phyloP scores from a whole-genome alignment of 108 stramenopile genomes.

The Skeletonema menzelii region DNA sequence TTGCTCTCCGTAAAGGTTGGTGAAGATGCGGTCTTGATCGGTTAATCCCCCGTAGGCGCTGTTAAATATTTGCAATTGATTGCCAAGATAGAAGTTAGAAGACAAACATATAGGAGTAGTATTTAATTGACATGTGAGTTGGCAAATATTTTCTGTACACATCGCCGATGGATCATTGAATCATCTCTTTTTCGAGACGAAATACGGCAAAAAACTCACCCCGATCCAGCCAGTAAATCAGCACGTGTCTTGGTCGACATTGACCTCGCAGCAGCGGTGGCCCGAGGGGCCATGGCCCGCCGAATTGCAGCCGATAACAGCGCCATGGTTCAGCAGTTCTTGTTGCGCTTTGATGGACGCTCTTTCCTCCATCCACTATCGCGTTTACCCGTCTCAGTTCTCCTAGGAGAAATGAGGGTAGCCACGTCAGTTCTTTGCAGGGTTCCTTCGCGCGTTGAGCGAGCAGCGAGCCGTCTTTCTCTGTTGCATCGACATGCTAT shows the following conservation, averaged over 20 bases:
- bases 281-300: slow-evolving; percentile 12
- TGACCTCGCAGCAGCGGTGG: slow-evolving; percentile 8
- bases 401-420: too few species aligned
- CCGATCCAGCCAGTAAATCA: slow-evolving; percentile 43
- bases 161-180: slow-evolving; percentile 3
- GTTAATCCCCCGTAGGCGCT: slow-evolving; percentile 91
- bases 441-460: too few species aligned
- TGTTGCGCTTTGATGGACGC: background rate
- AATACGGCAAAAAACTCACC: slow-evolving; percentile 25
- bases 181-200: background rate
- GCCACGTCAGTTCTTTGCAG: too few species aligned
- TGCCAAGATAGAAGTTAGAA: background rate
- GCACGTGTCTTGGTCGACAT: slow-evolving; percentile 41
- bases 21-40: slow-evolving; percentile 99
- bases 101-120: too few species aligned
- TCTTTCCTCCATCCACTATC: background rate
- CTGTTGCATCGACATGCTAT: too few species aligned
- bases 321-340: background rate
- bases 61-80: background rate
- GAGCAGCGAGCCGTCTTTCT: too few species aligned
- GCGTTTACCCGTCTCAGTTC: too few species aligned
- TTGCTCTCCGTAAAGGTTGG: slow-evolving; percentile 99
- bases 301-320: slow-evolving; percentile 6
- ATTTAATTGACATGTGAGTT: background rate
- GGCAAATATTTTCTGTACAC: background rate